Evolutionary conservation across 2,329 filamentous ascomycete species (phyloP), one percentile per base, ranked within the genome.

Genomic region (Sporothrix brunneoviolacea): DNA sequence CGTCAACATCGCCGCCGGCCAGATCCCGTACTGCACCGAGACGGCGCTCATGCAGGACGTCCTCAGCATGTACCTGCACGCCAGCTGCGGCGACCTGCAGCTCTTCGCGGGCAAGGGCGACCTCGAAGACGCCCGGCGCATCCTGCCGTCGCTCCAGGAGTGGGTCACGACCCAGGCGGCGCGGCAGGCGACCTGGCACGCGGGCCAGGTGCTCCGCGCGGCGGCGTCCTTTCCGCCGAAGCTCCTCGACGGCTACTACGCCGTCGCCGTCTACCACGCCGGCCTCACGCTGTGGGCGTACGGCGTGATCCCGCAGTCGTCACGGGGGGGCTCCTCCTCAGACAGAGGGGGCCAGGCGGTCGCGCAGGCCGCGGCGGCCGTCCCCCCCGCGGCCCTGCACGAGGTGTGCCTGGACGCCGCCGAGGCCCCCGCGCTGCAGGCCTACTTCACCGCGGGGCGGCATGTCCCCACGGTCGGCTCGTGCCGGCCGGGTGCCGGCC

Each of bases 271-370:
- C 0, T 85, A 87, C 60, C 84, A 88, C 61, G 83, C 82, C 4
- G 74, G 77, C 12, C 68, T 89, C 4, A 78, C 80, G 0, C 68
- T 88, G 37, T 89, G 86, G 86, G 77, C 77, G 0, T 86, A 84
- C 57, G 82, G 83, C 1, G 76, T 87, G 0, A 70, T 83, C 4
- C 19, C 41, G 8, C 38, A 35, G 18, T n/a, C n/a, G n/a, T n/a
- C n/a, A n/a, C n/a, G n/a, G n/a, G n/a, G n/a, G n/a, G n/a, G n/a
- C n/a, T n/a, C n/a, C n/a, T n/a, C n/a, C n/a, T n/a, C n/a, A n/a
- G n/a, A n/a, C n/a, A n/a, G n/a, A n/a, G n/a, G n/a, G n/a, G n/a
- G n/a, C n/a, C n/a, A n/a, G n/a, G n/a, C n/a, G n/a, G n/a, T n/a
- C n/a, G n/a, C n/a, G n/a, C n/a, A n/a, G n/a, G n/a, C n/a, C n/a